Evolutionary conservation across 805 yeast species (phyloP).

Genomic region (Wickerhamomyces sydowiorum): DNA sequence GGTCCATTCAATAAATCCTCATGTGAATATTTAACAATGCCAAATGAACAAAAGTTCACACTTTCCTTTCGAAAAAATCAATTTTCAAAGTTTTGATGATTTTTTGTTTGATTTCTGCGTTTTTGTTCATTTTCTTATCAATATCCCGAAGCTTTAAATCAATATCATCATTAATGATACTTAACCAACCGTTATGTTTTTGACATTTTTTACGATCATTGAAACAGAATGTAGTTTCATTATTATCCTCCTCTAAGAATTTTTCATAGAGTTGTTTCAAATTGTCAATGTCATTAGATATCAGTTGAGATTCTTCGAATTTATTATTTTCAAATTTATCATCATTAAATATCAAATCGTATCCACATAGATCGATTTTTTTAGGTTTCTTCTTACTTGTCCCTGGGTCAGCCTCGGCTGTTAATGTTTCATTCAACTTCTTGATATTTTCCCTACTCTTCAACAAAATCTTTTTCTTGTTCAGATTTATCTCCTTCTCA

Average conservation of each 20-base stretch:
- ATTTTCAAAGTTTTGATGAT: conserved; percentile 34
- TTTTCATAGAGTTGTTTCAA: conserved; percentile 5
- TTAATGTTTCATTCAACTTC: conserved; percentile 19
- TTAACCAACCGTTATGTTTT: conserved; percentile 48
- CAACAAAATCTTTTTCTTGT: conserved; percentile 15
- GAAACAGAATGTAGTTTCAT: conserved; percentile 33
- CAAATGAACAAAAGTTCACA: too few relatives aligned
- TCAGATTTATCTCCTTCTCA: conserved; percentile 3
- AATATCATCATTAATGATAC: conserved; percentile 29
- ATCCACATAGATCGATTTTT: conserved; percentile 50
- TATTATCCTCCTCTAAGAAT: conserved; percentile 5
- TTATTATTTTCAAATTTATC: conserved; percentile 4
- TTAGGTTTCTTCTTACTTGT: conserved; percentile 18
- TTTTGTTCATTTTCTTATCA: conserved; percentile 11
- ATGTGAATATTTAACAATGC: too few relatives aligned
- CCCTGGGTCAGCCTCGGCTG: not conserved
- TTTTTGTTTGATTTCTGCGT: conserved; percentile 24
- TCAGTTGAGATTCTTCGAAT: conserved; percentile 15
- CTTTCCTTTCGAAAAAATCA: conserved; percentile 23
- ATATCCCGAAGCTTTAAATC: conserved; percentile 27
- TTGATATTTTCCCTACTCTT: conserved; percentile 20
- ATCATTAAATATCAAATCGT: conserved; percentile 27
- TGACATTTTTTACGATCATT: conserved; percentile 50
- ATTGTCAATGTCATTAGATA: conserved; percentile 9
- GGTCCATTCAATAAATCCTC: too few relatives aligned